Percentiles rank a stretch among this genome's conserved stretches.
Conservation (phyloP, 2,329 filamentous ascomycete species). For the Colletotrichum chrysophilum region DNA sequence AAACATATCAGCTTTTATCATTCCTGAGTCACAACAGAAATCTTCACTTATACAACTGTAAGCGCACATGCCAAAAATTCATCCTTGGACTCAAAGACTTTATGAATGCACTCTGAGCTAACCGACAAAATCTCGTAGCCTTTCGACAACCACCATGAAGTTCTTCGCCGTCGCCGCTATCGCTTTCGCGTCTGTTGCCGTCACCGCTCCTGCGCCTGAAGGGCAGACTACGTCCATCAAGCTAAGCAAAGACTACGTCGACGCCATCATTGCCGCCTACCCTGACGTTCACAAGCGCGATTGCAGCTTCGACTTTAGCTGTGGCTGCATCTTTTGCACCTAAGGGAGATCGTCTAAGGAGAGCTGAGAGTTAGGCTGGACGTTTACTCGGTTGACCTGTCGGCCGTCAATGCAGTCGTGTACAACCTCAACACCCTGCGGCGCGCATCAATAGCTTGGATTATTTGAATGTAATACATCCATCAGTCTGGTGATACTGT, state of each 20-base stretch:
- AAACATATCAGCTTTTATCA: not conserved
- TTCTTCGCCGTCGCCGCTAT: not conserved
- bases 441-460: not conserved
- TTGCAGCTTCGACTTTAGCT: not conserved
- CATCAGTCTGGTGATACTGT: not conserved
- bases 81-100: not conserved
- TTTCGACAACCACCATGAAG: not conserved
- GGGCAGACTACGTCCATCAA: not conserved
- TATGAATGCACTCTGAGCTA: not conserved
- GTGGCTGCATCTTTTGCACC: not conserved
- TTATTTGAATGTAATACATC: not conserved
- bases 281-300: not conserved
- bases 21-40: not conserved
- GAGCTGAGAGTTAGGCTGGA: not conserved
- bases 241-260: constrained; percentile 6
- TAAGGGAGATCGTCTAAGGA: no score
- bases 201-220: not conserved
- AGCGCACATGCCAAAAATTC: not conserved
- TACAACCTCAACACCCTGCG: not conserved
- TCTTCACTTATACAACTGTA: fast-evolving
- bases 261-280: not conserved
- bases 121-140: not conserved
- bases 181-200: not conserved
- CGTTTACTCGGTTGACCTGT: no score
- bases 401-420: no score